Percentiles rank a stretch among this genome's conserved stretches.
phyloP scores from a whole-genome alignment of 2,329 filamentous ascomycete genomes.

The Colletotrichum paranaense region DNA sequence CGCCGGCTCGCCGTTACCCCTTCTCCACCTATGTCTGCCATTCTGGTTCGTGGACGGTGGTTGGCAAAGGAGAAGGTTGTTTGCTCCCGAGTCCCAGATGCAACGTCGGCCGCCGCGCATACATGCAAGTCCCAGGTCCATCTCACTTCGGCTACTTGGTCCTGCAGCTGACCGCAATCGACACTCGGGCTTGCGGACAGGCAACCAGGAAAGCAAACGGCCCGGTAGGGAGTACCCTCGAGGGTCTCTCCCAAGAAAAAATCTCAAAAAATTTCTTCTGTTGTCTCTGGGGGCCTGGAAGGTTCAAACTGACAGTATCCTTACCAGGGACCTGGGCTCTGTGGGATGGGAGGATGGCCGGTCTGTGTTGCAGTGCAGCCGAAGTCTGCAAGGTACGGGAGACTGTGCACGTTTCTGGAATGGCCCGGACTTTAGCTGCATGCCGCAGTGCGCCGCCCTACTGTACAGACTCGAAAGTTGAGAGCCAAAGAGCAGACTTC shows the following conservation, averaged over 20 bases:
- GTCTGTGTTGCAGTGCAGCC: constrained; percentile 29
- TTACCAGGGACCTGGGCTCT: constrained; percentile 32
- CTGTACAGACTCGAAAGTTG: not conserved
- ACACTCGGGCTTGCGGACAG: not conserved
- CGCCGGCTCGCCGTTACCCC: not conserved
- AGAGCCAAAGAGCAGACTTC: not conserved
- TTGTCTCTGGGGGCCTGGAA: not conserved
- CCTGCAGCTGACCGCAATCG: constrained; percentile 6
- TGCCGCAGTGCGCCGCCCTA: constrained; percentile 5
- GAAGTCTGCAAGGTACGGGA: constrained; percentile 33
- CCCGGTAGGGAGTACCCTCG: not conserved
- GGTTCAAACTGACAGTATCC: not conserved
- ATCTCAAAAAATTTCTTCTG: not conserved
- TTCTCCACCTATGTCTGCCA: not conserved
- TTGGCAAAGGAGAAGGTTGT: constrained; percentile 3
- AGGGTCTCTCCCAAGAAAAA: not conserved
- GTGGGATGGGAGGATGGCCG: constrained; percentile 16
- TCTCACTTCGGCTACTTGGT: constrained; percentile 1
- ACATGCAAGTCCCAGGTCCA: constrained; percentile 3
- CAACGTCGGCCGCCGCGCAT: constrained; percentile 8
- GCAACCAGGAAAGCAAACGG: constrained; percentile 3
- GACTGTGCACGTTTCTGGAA: constrained; percentile 30
- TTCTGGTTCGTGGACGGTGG: not conserved
- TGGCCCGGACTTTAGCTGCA: constrained; percentile 19
- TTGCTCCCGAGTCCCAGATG: constrained; percentile 18